Evolutionary conservation across 768 basidiomycete species (phyloP), one percentile per base, ranked within the genome.

Genomic region (Hygrophoropsis aurantiaca): DNA sequence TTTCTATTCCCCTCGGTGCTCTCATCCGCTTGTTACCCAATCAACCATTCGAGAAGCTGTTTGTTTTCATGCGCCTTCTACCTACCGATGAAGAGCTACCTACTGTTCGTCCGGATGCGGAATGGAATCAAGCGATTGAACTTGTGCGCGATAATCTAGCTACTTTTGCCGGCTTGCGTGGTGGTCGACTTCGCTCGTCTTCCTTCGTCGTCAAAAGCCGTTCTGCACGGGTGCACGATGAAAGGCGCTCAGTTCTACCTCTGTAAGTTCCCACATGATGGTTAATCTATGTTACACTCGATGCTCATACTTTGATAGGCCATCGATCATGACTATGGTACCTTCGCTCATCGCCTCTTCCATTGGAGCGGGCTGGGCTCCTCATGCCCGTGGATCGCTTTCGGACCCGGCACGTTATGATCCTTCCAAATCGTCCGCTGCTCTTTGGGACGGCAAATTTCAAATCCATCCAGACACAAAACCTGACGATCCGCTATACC

Each of bases 391-490:
- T 21, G 78, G 80, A 27, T 75, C 79, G 3, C 70, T 89, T 6
- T 84, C 85, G 1, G 85, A 93, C 65, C 90, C 90, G 25, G 81
- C 87, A 21, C 74, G 80, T 42, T 71, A 75, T 47, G 87, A 92
- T 63, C 89, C 91, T 13, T 90, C 90, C 25, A 78, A 77, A 61
- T 86, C 89, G 9, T 85, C 89, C 24, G 84, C 89, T 9, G 89
- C 87, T 2, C 73, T 93, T 6, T 90, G 84, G 84, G 82, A 88
- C 62, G 91, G 91, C 52, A 88, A 80, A 66, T 73, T 93, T 13
- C 90, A 92, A 62, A 72, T 95, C 5, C 94, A 97, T 60, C 93
- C 93, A 0, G 90, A 89, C 30, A 94, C 92, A 2, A 73, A 79
- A 38, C 71, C 66, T 25, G 81, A 88, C 49, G 90, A 94, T 56